These are phyloP conservation scores for Russula abietina DNA, from an alignment of 768 basidiomycete species.

Conservation along the genomic window DNA sequence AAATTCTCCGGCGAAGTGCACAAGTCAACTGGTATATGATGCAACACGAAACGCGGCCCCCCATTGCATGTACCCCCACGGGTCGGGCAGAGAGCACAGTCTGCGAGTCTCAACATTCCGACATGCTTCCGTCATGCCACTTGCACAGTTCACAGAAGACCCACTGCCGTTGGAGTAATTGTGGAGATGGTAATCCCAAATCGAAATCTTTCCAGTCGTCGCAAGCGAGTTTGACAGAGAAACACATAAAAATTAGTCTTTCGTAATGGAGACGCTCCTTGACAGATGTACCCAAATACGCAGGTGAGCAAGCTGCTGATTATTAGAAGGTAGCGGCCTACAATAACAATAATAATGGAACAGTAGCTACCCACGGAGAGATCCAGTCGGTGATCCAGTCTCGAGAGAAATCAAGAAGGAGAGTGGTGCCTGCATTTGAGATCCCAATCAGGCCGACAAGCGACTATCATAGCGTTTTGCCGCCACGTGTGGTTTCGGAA, in stretches of 20 bases:
- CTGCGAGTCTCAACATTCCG: conserved; percentile 17
- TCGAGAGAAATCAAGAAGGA: conserved; percentile 16
- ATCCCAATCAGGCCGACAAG: conserved; percentile 20
- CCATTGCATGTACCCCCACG: background rate
- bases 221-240: background rate
- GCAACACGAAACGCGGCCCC: conserved; percentile 3
- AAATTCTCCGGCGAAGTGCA: conserved; percentile 5
- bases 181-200: conserved; percentile 3
- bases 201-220: conserved; percentile 13
- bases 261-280: conserved; percentile 4
- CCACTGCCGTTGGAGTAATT: conserved; percentile 13
- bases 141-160: conserved; percentile 17
- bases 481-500: conserved; percentile 17
- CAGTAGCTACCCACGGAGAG: background rate
- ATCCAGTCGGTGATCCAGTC: background rate
- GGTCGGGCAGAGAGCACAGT: conserved; percentile 1
- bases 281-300: background rate
- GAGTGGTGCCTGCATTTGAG: conserved; percentile 15
- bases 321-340: background rate
- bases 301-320: conserved; percentile 1
- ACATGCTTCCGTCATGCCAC: conserved; percentile 19
- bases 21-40: conserved; percentile 2
- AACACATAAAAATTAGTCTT: conserved; percentile 6
- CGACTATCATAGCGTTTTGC: conserved; percentile 10
- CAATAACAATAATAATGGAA: background rate